Evolutionary conservation across 2,329 filamentous ascomycete species (phyloP), one percentile per base, ranked within the genome.

Genomic region (Calcarisporium arbuscula): DNA sequence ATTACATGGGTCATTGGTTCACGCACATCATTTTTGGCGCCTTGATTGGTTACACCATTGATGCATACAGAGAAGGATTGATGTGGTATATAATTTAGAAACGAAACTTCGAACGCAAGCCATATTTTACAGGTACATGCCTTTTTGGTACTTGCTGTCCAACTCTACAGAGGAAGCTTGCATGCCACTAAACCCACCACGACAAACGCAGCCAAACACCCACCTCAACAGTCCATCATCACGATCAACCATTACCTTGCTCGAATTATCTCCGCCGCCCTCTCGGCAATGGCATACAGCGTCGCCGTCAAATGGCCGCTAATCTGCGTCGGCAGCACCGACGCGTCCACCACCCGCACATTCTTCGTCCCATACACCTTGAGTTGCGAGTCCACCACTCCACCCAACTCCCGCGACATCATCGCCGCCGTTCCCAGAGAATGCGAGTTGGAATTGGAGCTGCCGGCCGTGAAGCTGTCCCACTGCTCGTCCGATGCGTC

Each of bases 401-500:
- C 70, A 1, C 68, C 70, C 4, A 66, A 54, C 19, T 64, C 60
- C 10, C 59, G 53, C 3, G 66, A 58, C 57, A 72, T 62, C 69
- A 74, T 74, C 4, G 70, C 59, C 4, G 64, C 59, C 1, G 68
- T 71, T 3, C 67, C 67, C 17, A 63, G 54, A 0, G 64, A 58
- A 44, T 74, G 70, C 28, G 66, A 67, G 16, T 60, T 61, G 2
- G 54, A 43, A 2, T 9, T n/a, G 6, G 38, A 4, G 10, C 19
- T 27, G 4, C 16, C 32, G 0, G 15, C 43, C 4, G 36, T 30
- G n/a, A 51, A 43, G 5, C 14, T 14, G 28, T 36, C 19, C 44
- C 44, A 45, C 37, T 43, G 31, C 19, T 30, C 39, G 6, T 44
- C 37, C n/a, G 33, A 35, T 10, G 38, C 36, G 11, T 40, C 23